phyloP scores from a whole-genome alignment of 371 early-diverging fungal species.

The Aphelidium insulamus region DNA sequence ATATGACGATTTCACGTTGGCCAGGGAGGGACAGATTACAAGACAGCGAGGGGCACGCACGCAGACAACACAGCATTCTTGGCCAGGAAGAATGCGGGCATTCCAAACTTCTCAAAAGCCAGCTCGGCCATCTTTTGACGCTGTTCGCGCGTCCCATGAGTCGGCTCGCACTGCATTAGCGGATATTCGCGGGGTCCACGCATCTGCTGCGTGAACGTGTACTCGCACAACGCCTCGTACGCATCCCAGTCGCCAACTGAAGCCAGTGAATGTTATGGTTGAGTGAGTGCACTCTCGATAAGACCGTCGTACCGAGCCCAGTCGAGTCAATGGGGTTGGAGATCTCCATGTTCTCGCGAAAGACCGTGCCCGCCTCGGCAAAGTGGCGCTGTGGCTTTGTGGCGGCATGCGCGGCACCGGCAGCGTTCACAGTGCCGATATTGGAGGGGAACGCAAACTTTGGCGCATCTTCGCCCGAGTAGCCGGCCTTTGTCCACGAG shows the following conservation, averaged over 20 bases:
- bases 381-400: slow-evolving; percentile 8
- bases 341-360: slow-evolving; percentile 62
- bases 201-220: slow-evolving; percentile 43
- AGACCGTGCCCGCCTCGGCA: no score
- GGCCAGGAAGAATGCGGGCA: slow-evolving; percentile 79
- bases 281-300: not conserved
- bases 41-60: slow-evolving; percentile 30
- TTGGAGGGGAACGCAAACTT: slow-evolving; percentile 57
- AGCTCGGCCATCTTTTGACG: slow-evolving; percentile 73
- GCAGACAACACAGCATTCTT: slow-evolving; percentile 76
- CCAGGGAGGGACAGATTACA: not conserved
- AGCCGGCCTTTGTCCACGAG: slow-evolving; percentile 68
- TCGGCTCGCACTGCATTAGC: slow-evolving; percentile 60
- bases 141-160: slow-evolving; percentile 51
- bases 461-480: slow-evolving; percentile 86
- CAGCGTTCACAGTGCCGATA: slow-evolving; percentile 23
- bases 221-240: slow-evolving; percentile 66
- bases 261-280: slow-evolving; percentile 5
- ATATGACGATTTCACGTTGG: not conserved
- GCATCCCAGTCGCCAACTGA: slow-evolving; percentile 81
- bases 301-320: slow-evolving; percentile 24
- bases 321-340: slow-evolving; percentile 33
- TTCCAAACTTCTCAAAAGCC: slow-evolving; percentile 74
- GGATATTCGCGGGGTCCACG: slow-evolving; percentile 60
- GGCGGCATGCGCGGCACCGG: slow-evolving; percentile 11